Percentiles rank a stretch among this genome's conserved stretches.
Evolutionary conservation across 495 filamentous ascomycete species (phyloP).

Genomic region (Penicillium turbatum): DNA sequence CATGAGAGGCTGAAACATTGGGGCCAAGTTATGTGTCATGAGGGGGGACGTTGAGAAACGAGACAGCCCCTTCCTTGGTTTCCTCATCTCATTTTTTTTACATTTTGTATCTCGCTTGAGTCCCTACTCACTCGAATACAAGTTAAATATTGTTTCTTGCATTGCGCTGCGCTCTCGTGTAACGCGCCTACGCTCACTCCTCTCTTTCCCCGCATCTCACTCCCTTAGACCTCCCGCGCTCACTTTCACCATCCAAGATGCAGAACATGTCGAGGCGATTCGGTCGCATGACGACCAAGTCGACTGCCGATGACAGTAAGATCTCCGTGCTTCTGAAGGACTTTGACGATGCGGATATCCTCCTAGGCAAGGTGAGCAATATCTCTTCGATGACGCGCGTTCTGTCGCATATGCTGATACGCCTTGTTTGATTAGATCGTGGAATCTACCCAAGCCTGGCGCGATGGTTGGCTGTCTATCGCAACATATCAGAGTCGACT

Average conservation of each 20-base stretch:
- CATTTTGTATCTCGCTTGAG: constrained; percentile 1
- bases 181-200: background rate
- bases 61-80: constrained; percentile 2
- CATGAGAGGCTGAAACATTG: constrained; percentile 27
- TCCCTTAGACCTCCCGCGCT: background rate
- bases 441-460: constrained; percentile 75
- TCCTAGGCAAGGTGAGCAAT: constrained; percentile 61
- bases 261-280: constrained; percentile 75
- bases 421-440: constrained; percentile 57
- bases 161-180: background rate
- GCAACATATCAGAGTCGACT: constrained; percentile 66
- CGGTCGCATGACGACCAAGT: constrained; percentile 60
- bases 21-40: constrained; percentile 9
- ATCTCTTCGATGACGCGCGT: constrained; percentile 4
- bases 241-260: constrained; percentile 50
- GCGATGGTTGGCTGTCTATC: constrained; percentile 78
- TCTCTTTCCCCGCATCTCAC: background rate
- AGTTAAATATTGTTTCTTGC: background rate
- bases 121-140: background rate
- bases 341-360: constrained; percentile 78
- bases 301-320: constrained; percentile 72
- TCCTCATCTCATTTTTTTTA: background rate
- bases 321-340: constrained; percentile 73
- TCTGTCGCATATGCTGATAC: constrained; percentile 1
- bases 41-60: background rate